phyloP scores from a whole-genome alignment of 2,329 filamentous ascomycete species.

The Albifimbria verrucaria region DNA sequence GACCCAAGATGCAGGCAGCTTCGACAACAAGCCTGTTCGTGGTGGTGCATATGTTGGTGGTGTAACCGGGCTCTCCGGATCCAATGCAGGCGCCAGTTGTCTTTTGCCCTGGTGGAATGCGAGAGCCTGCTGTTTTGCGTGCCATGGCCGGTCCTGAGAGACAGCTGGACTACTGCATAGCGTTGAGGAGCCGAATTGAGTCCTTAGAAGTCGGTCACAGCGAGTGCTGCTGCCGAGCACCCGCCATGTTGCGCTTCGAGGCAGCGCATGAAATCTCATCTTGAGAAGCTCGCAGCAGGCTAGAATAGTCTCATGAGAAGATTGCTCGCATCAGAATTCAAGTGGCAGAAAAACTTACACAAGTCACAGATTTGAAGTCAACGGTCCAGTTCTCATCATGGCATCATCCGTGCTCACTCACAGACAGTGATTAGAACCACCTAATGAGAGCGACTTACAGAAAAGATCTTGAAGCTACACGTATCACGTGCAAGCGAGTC shows the following conservation, averaged over 20 bases:
- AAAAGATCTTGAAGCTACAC: neutral
- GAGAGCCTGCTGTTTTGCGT: constrained; percentile 12
- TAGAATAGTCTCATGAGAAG: neutral
- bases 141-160: constrained; percentile 7
- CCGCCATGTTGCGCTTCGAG: neutral
- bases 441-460: neutral
- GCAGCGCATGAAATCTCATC: neutral
- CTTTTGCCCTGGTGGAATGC: constrained; percentile 20
- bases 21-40: constrained; percentile 65
- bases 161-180: neutral
- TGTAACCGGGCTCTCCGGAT: constrained; percentile 2
- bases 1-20: constrained; percentile 65
- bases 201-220: neutral
- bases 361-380: neutral
- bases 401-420: too few species aligned
- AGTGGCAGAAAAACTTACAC: neutral
- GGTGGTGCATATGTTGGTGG: constrained; percentile 60
- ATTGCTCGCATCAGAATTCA: neutral
- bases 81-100: constrained; percentile 11
- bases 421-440: too few species aligned
- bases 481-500: neutral
- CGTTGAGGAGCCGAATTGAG: neutral
- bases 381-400: neutral
- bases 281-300: neutral
- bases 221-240: neutral